Percentiles rank a stretch among this genome's conserved stretches.
phyloP scores from a whole-genome alignment of 345 rosid species.

The Citrus cavaleriei region DNA sequence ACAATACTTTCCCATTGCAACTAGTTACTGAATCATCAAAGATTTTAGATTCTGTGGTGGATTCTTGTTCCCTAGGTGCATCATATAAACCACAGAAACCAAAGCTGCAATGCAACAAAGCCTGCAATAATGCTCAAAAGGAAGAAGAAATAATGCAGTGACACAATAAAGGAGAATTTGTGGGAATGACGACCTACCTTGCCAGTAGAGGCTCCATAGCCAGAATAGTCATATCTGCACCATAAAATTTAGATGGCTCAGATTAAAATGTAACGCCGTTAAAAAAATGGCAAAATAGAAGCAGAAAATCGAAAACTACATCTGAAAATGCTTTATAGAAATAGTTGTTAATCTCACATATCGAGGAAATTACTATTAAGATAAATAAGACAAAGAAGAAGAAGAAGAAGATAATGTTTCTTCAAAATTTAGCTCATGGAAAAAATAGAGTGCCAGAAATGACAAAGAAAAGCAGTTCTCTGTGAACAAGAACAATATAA shows the following conservation, averaged over 20 bases:
- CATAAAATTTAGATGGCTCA: conserved; percentile 11
- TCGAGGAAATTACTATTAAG: neutral
- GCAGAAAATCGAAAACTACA: neutral
- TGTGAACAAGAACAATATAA: neutral
- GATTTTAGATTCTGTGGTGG: neutral
- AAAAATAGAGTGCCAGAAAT: conserved; percentile 8
- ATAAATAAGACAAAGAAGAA: neutral
- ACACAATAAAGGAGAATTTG: neutral
- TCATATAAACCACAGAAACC: neutral
- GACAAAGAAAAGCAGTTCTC: conserved; percentile 20
- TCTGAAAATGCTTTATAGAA: neutral
- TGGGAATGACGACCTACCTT: conserved; percentile 52
- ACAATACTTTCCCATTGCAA: neutral
- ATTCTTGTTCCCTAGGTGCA: neutral
- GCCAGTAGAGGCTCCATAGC: conserved; percentile 95
- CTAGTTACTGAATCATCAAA: neutral
- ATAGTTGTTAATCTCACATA: neutral
- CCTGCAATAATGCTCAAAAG: neutral
- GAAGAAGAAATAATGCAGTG: neutral
- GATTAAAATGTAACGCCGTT: conserved; percentile 9
- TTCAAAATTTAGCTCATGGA: conserved; percentile 8
- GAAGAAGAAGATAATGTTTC: neutral
- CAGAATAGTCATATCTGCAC: conserved; percentile 96
- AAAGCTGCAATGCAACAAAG: neutral
- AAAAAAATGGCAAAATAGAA: neutral